Conservation (phyloP, 306 rosid genomes). For the Vigna hirtella region DNA sequence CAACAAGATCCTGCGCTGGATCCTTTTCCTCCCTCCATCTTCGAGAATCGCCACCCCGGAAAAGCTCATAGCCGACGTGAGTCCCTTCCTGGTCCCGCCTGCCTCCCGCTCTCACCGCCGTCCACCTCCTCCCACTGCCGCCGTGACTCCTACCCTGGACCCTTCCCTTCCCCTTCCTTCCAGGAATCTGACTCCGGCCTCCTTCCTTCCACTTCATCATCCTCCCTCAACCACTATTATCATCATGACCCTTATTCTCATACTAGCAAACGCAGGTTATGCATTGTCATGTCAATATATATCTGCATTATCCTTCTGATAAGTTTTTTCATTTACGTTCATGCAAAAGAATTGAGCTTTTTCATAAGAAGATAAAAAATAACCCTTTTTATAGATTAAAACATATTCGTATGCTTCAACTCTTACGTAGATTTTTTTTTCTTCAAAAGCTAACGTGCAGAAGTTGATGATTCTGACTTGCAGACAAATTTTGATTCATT, state of each 20-base stretch:
- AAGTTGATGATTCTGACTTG: too few species aligned
- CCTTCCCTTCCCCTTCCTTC: slow-evolving; percentile 35
- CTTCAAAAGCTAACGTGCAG: too few species aligned
- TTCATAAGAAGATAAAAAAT: too few species aligned
- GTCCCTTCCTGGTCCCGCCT: slow-evolving; percentile 17
- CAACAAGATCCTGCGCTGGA: slow-evolving; percentile 46
- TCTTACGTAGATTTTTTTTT: too few species aligned
- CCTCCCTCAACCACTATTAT: neutral
- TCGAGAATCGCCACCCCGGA: neutral
- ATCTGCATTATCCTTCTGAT: too few species aligned
- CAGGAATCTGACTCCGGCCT: slow-evolving; percentile 25
- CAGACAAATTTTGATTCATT: too few species aligned
- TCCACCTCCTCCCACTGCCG: neutral
- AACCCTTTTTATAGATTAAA: too few species aligned
- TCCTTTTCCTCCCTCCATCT: slow-evolving; percentile 1
- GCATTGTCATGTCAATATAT: too few species aligned
- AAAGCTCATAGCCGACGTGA: slow-evolving; percentile 33
- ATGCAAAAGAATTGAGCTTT: too few species aligned
- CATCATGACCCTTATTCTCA: neutral
- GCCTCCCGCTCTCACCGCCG: slow-evolving; percentile 19
- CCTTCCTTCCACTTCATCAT: slow-evolving; percentile 20
- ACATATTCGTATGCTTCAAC: too few species aligned
- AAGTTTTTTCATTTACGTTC: too few species aligned
- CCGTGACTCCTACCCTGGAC: slow-evolving; percentile 47
- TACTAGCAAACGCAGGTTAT: neutral